These are phyloP conservation scores for Sonneratia caseolaris DNA, from an alignment of 345 rosid species.

Conservation along the genomic window DNA sequence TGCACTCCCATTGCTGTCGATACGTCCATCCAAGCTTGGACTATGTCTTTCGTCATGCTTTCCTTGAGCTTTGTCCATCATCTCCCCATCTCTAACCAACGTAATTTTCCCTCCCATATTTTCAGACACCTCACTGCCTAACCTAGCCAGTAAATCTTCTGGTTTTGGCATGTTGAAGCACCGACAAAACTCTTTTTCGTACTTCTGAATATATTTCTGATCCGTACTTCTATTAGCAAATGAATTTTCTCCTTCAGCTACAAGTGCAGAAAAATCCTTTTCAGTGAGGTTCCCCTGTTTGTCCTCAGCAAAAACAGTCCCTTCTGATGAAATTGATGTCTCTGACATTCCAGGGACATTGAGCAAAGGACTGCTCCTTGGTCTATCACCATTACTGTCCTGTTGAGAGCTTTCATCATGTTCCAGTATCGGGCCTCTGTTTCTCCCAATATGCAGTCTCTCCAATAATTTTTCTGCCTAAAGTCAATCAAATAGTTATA, in stretches of 20 bases:
- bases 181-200: slow-evolving; percentile 23
- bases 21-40: slow-evolving; percentile 27
- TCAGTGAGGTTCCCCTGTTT: background rate
- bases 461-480: slow-evolving; percentile 63
- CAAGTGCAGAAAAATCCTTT: background rate
- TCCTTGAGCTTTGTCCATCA: slow-evolving; percentile 30
- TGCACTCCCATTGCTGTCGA: slow-evolving; percentile 31
- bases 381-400: slow-evolving; percentile 12
- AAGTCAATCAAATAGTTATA: slow-evolving; percentile 11
- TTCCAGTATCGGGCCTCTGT: slow-evolving; percentile 18
- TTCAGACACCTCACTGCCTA: slow-evolving; percentile 17
- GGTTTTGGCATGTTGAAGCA: slow-evolving; percentile 15
- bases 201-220: slow-evolving; percentile 13
- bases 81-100: slow-evolving; percentile 17
- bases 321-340: slow-evolving; percentile 16
- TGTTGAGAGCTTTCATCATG: slow-evolving; percentile 14
- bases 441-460: slow-evolving; percentile 44
- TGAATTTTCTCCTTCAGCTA: background rate
- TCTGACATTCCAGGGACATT: slow-evolving; percentile 12
- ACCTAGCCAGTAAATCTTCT: slow-evolving; percentile 16
- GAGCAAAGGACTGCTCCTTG: slow-evolving; percentile 9
- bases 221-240: background rate
- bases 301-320: slow-evolving; percentile 9
- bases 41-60: slow-evolving; percentile 18
- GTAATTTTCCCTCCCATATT: slow-evolving; percentile 29